A percentile compares a stretch with the other conserved stretches of the same genome.
Evolutionary conservation across 305 asterid species (phyloP).

Genomic region (Petunia hybrid): DNA sequence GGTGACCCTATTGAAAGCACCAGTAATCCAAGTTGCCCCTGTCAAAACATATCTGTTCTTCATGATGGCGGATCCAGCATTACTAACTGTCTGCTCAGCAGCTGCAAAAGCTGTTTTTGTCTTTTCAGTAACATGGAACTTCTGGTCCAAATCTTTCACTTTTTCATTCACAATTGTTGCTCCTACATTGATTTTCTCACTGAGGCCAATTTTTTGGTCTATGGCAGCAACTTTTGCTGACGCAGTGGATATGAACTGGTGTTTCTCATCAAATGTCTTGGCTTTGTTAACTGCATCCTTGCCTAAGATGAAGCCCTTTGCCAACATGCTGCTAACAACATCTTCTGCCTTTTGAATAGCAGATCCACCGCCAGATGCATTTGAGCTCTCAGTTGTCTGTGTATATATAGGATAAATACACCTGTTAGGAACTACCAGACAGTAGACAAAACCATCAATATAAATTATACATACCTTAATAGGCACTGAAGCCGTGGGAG

Average conservation of each 20-base stretch:
- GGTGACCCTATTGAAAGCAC: conserved; percentile 63
- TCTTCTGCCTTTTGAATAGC: conserved; percentile 74
- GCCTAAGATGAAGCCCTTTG: conserved; percentile 74
- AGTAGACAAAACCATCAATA: conserved; percentile 14
- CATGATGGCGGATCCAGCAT: conserved; percentile 73
- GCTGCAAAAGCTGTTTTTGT: conserved; percentile 66
- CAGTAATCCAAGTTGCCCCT: conserved; percentile 83
- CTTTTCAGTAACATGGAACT: conserved; percentile 74
- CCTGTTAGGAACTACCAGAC: conserved; percentile 11
- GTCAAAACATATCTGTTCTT: conserved; percentile 71
- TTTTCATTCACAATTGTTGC: conserved; percentile 71
- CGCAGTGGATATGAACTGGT: conserved; percentile 66
- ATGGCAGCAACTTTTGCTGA: conserved; percentile 71
- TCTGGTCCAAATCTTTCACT: conserved; percentile 76
- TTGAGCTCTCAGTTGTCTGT: conserved; percentile 53
- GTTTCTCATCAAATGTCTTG: conserved; percentile 74
- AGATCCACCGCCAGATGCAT: conserved; percentile 50
- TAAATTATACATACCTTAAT: conserved; percentile 40
- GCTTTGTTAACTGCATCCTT: conserved; percentile 73
- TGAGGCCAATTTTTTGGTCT: conserved; percentile 74
- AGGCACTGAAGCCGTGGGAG: conserved; percentile 50
- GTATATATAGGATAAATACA: background rate
- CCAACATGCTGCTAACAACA: conserved; percentile 78
- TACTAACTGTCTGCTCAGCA: conserved; percentile 78
- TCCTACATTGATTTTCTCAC: conserved; percentile 67